These are phyloP conservation scores for Pinus tabuliformis DNA, from an alignment of 75 land plant genomes.

Conservation along the genomic window DNA sequence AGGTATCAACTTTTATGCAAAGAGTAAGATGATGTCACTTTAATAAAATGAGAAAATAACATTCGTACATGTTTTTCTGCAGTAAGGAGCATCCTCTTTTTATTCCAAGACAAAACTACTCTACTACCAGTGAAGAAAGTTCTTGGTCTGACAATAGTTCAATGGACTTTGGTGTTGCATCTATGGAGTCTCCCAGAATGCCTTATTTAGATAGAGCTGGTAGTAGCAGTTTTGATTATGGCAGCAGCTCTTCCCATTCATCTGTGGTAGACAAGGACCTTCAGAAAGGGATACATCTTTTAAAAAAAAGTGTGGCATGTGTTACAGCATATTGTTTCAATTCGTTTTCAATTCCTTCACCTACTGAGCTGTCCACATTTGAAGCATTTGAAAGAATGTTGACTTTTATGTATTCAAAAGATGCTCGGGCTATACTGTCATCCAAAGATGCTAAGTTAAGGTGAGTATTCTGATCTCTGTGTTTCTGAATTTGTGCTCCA, in stretches of 20 bases:
- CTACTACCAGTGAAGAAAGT: conserved; percentile 45
- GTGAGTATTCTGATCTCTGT: conserved; percentile 8
- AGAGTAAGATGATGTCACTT: not conserved
- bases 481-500: not conserved
- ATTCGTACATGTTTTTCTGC: conserved; percentile 14
- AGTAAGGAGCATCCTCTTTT: conserved; percentile 92
- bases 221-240: conserved; percentile 57
- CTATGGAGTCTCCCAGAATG: conserved; percentile 62
- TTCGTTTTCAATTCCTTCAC: conserved; percentile 54
- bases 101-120: conserved; percentile 64
- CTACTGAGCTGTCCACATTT: conserved; percentile 77
- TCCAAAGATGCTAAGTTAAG: conserved; percentile 63
- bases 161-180: conserved; percentile 74
- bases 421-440: conserved; percentile 43
- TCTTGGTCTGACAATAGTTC: conserved; percentile 69
- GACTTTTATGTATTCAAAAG: conserved; percentile 59
- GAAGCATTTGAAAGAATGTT: conserved; percentile 82
- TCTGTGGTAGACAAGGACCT: conserved; percentile 68
- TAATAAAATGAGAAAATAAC: not conserved
- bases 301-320: conserved; percentile 94
- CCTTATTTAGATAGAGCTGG: conserved; percentile 30
- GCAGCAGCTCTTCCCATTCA: conserved; percentile 54
- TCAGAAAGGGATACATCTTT: conserved; percentile 80
- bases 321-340: conserved; percentile 71
- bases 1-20: conserved; percentile 40